A percentile compares a stretch with the other conserved stretches of the same genome.
Evolutionary conservation across 495 filamentous ascomycete genomes (phyloP).

Genomic region (Penicillium waksmanii): DNA sequence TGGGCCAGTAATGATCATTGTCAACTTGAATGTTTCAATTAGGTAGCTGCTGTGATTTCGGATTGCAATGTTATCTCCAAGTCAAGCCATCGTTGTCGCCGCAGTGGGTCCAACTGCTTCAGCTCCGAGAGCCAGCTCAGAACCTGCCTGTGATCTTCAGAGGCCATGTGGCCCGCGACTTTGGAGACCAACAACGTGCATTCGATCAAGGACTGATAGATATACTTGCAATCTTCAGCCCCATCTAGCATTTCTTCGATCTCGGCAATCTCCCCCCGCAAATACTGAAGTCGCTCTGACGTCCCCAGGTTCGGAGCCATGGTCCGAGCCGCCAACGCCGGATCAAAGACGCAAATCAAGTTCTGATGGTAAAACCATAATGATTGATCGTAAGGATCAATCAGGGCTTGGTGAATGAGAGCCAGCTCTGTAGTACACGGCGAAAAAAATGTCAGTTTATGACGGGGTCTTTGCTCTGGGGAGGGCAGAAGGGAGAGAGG

Average conservation of each 20-base stretch:
- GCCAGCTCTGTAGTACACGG: constrained; percentile 61
- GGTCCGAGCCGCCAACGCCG: constrained; percentile 48
- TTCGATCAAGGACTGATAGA: constrained; percentile 77
- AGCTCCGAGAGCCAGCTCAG: constrained; percentile 66
- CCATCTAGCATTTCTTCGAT: constrained; percentile 75
- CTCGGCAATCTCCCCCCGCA: constrained; percentile 67
- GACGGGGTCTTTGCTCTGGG: not conserved
- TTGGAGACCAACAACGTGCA: constrained; percentile 46
- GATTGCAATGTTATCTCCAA: constrained; percentile 47
- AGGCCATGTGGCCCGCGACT: constrained; percentile 36
- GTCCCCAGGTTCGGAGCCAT: constrained; percentile 65
- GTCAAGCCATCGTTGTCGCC: constrained; percentile 70
- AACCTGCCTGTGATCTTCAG: constrained; percentile 48
- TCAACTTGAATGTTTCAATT: constrained; percentile 6
- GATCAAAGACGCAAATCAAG: constrained; percentile 68
- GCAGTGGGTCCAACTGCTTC: constrained; percentile 68
- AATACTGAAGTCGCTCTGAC: constrained; percentile 65
- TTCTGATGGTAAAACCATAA: constrained; percentile 96
- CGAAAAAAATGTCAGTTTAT: constrained; percentile 4
- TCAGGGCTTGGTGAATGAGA: constrained; percentile 75
- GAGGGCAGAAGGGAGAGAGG: not conserved
- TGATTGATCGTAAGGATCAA: constrained; percentile 88
- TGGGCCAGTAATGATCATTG: not conserved
- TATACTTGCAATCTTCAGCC: constrained; percentile 76
- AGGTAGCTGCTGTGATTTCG: constrained; percentile 9